phyloP scores from a whole-genome alignment of 1,284 basidiomycete species.

The Mycena sp. region DNA sequence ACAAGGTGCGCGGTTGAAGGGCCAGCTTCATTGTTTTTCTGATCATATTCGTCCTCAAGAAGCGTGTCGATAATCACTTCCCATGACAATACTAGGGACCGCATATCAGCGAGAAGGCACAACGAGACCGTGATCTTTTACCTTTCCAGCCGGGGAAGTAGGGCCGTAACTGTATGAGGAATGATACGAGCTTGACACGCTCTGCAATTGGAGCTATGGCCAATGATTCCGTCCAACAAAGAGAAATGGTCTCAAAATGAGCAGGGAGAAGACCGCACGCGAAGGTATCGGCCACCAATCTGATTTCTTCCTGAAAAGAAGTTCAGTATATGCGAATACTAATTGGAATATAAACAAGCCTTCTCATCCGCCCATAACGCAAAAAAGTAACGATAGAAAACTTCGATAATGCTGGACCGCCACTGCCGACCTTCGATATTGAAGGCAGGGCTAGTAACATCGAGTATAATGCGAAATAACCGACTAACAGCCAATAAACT shows the following conservation, averaged over 20 bases:
- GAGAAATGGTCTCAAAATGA: slow-evolving; percentile 69
- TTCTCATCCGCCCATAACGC: slow-evolving; percentile 70
- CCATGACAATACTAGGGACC: slow-evolving; percentile 67
- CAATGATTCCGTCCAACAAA: slow-evolving; percentile 72
- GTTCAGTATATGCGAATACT: neutral
- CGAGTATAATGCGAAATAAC: slow-evolving; percentile 70
- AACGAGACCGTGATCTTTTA: slow-evolving; percentile 36
- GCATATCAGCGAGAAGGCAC: slow-evolving; percentile 9
- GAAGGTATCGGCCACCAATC: slow-evolving; percentile 64
- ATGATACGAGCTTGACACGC: slow-evolving; percentile 63
- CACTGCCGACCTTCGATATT: slow-evolving; percentile 71
- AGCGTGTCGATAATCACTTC: slow-evolving; percentile 64
- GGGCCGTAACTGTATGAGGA: slow-evolving; percentile 69
- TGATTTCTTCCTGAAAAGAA: slow-evolving; percentile 67
- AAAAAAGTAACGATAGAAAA: slow-evolving; percentile 70
- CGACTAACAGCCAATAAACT: slow-evolving; percentile 53
- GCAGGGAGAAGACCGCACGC: slow-evolving; percentile 66
- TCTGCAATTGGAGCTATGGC: slow-evolving; percentile 64
- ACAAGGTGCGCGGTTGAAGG: slow-evolving; percentile 57
- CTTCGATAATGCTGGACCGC: slow-evolving; percentile 64
- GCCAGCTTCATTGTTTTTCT: slow-evolving; percentile 50
- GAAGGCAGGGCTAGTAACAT: slow-evolving; percentile 69
- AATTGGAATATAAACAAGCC: slow-evolving; percentile 45
- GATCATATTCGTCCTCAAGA: slow-evolving; percentile 61
- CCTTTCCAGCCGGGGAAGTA: slow-evolving; percentile 74